phyloP scores from a whole-genome alignment of 352 stramenopile species.

The Phytophthora kernoviae region DNA sequence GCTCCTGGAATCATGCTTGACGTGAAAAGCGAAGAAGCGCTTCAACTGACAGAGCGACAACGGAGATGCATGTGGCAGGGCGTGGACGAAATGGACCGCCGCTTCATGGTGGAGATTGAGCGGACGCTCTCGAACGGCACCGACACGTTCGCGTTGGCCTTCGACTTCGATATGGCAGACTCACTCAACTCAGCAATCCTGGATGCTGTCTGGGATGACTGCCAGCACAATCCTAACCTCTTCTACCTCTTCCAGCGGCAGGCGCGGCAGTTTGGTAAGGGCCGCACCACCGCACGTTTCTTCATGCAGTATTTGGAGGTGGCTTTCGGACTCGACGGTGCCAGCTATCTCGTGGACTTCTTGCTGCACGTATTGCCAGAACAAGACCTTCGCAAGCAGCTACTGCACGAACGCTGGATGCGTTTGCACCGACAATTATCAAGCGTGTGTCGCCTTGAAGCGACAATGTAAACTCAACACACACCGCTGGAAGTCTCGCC shows the following conservation, averaged over 20 bases:
- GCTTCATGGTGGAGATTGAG: constrained; percentile 68
- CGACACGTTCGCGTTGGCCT: constrained; percentile 30
- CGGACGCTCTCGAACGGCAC: constrained; percentile 32
- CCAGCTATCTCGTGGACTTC: constrained; percentile 82
- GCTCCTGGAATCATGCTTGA: constrained; percentile 6
- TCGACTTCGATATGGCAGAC: constrained; percentile 71
- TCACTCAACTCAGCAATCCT: constrained; percentile 76
- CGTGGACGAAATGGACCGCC: constrained; percentile 77
- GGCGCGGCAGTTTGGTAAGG: constrained; percentile 77
- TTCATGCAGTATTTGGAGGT: constrained; percentile 86
- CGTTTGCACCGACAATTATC: constrained; percentile 63
- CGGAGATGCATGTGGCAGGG: constrained; percentile 66
- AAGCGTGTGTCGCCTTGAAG: constrained; percentile 53
- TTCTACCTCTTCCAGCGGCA: constrained; percentile 86
- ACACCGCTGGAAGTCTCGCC: not conserved
- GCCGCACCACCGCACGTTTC: constrained; percentile 48
- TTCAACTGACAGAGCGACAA: constrained; percentile 16
- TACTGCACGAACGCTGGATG: constrained; percentile 69
- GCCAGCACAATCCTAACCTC: constrained; percentile 81
- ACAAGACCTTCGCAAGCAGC: constrained; percentile 59
- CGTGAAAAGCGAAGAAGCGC: constrained; percentile 17
- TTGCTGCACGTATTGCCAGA: constrained; percentile 81
- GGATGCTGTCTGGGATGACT: constrained; percentile 86
- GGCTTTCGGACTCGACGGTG: constrained; percentile 76
- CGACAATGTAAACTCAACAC: constrained; percentile 11